phyloP scores from a whole-genome alignment of 2,329 filamentous ascomycete genomes.

The Pseudomassariella vexata region DNA sequence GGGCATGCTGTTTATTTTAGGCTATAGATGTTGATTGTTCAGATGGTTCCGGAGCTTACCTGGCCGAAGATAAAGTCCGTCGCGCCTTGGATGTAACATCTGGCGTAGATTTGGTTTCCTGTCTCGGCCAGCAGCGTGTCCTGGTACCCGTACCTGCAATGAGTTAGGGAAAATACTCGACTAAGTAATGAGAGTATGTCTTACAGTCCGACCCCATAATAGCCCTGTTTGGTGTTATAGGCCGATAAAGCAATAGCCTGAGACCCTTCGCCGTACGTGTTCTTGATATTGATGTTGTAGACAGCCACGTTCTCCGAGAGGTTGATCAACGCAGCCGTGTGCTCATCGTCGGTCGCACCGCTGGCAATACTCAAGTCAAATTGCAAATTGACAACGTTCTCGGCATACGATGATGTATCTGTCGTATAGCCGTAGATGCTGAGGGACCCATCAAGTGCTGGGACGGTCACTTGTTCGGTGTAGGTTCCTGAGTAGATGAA shows the following conservation, averaged over 20 bases:
- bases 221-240: conserved; percentile 20
- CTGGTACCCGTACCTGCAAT: conserved; percentile 26
- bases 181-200: no score
- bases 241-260: conserved; percentile 22
- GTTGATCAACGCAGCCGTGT: no score
- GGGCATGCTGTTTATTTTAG: no score
- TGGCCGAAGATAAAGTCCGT: conserved; percentile 30
- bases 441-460: conserved; percentile 37
- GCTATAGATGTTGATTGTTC: no score
- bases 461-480: conserved; percentile 36
- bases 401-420: conserved; percentile 43
- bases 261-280: conserved; percentile 25
- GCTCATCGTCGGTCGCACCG: conserved; percentile 43
- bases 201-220: no score
- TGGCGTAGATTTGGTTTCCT: conserved; percentile 20
- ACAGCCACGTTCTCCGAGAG: conserved; percentile 17
- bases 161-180: no score
- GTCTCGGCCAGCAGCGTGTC: conserved; percentile 28
- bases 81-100: conserved; percentile 15
- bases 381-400: conserved; percentile 52
- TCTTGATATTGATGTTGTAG: conserved; percentile 29
- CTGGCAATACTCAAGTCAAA: conserved; percentile 39
- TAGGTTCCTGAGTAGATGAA: conserved; percentile 3
- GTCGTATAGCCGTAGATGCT: conserved; percentile 54
- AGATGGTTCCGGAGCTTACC: no score